A percentile compares a stretch with the other conserved stretches of the same genome.
Conservation (phyloP, 2,329 filamentous ascomycete genomes). For the Aspergillus hiratsukae region DNA sequence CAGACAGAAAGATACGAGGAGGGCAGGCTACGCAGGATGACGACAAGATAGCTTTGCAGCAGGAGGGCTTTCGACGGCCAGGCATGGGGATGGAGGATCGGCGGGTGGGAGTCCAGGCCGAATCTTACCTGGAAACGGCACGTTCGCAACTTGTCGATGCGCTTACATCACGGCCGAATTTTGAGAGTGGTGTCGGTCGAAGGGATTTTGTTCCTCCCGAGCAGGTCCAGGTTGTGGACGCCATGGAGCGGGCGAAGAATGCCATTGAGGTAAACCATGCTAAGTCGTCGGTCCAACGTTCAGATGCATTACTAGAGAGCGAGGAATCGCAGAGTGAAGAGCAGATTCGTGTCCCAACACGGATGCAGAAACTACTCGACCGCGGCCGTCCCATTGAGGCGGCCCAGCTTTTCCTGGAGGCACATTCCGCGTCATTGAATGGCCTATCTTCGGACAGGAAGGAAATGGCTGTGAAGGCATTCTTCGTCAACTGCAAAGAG, state of each 20-base stretch:
- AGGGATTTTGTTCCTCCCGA: conserved; percentile 3
- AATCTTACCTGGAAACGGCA: conserved; percentile 4
- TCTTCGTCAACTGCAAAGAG: conserved; percentile 33
- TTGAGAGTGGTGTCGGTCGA: neutral
- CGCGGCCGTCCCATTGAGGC: conserved; percentile 31
- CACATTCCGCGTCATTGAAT: conserved; percentile 15
- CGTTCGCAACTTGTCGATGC: neutral
- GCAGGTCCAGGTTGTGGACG: conserved; percentile 2
- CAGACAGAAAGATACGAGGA: conserved; percentile 17
- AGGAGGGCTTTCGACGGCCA: neutral
- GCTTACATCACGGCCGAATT: neutral
- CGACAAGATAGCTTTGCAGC: neutral
- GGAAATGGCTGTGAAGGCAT: conserved; percentile 28
- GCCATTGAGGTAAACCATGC: neutral
- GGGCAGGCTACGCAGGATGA: conserved; percentile 3
- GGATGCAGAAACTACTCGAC: conserved; percentile 24
- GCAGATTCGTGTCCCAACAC: conserved; percentile 12
- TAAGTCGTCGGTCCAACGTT: neutral
- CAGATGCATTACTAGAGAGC: neutral
- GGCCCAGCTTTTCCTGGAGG: conserved; percentile 32
- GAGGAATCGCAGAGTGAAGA: neutral
- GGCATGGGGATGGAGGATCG: neutral
- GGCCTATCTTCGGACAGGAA: conserved; percentile 24
- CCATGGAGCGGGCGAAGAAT: conserved; percentile 1
- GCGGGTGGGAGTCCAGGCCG: neutral